Evolutionary conservation across 192 early-diverging fungal species (phyloP), one percentile per base, ranked within the genome.

Genomic region (Gryganskiella cystojenkinii): DNA sequence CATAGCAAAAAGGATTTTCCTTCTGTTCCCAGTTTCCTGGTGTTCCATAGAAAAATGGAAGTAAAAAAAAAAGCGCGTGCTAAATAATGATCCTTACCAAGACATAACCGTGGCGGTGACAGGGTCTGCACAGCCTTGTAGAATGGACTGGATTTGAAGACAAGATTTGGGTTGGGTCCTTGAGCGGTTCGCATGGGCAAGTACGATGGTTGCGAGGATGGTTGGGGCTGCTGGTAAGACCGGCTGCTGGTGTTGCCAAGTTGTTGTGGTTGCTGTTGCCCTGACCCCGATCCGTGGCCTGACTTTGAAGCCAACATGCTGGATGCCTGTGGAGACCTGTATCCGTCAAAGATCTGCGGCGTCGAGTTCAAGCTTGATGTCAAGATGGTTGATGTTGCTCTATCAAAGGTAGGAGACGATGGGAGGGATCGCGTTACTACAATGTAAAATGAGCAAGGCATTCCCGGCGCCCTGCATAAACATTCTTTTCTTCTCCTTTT

Each of bases 131-230:
- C 25, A 33, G 68, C 74, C 35, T 53, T 63, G 43, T 67, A 78
- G 31, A 78, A 78, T 34, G 74, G 74, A 31, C 74, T 78, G 8
- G 74, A 64, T 46, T 78, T 78, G 50, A 69, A 78, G 13, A 53
- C 44, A 27, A 64, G 65, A 14, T 44, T 55, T 11, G 62, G n/a
- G 37, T 20, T 33, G 15, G 51, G 31, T 50, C 44, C 35, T n/a
- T 61, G 44, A 30, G 14, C 22, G 22, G 52, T 27, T 1, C 5
- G 14, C 15, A 28, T 20, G 4, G 20, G 52, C 14, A 28, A 5
- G 30, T 56, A 31, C 10, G 30, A 31, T 35, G 30, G 55, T 31
- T 19, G n/a, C 10, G 28, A 20, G 34, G 27, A 56, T 56, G 6
- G 47, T 14, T 56, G 55, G 5, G 27, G 33, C 13, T 13, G 37